These are phyloP conservation scores for Microdochium bolleyi DNA, from an alignment of 2,329 filamentous ascomycete species.

Conservation along the genomic window DNA sequence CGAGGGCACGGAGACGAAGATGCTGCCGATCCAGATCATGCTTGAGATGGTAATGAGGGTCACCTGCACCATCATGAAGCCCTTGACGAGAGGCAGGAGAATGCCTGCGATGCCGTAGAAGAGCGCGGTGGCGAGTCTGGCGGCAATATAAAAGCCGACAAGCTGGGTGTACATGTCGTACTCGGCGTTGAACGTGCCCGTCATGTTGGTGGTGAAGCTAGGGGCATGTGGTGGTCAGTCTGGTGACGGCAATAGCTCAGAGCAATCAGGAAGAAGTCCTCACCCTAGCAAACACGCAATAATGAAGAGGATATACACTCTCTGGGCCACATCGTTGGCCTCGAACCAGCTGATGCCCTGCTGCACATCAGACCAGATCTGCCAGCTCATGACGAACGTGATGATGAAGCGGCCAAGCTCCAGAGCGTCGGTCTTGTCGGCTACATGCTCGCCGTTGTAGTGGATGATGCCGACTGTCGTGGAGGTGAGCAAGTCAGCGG, in stretches of 20 bases:
- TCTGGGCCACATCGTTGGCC: constrained; percentile 50
- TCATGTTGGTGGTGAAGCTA: constrained; percentile 54
- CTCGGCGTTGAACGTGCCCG: constrained; percentile 39
- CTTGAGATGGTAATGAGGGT: constrained; percentile 35
- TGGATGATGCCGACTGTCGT: constrained; percentile 50
- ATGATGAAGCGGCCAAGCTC: constrained; percentile 52
- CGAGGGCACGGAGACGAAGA: constrained; percentile 45
- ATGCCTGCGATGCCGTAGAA: constrained; percentile 38
- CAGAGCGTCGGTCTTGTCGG: constrained; percentile 44
- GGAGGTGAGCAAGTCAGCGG: not conserved
- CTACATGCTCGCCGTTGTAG: constrained; percentile 52
- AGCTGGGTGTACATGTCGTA: constrained; percentile 48
- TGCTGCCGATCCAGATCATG: constrained; percentile 52
- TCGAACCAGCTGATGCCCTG: constrained; percentile 54
- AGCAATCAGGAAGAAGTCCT: constrained; percentile 1
- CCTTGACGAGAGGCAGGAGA: constrained; percentile 48
- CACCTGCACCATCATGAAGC: constrained; percentile 42
- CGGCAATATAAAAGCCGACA: constrained; percentile 52
- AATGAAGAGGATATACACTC: constrained; percentile 51
- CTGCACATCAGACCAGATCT: constrained; percentile 54
- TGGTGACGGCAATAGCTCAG: not conserved
- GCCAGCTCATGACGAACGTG: constrained; percentile 55
- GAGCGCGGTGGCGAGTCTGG: constrained; percentile 42
- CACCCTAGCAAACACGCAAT: constrained; percentile 52
- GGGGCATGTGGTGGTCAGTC: not conserved